phyloP scores from a whole-genome alignment of 139 green algal genomes.

The Coelastrella sp. region DNA sequence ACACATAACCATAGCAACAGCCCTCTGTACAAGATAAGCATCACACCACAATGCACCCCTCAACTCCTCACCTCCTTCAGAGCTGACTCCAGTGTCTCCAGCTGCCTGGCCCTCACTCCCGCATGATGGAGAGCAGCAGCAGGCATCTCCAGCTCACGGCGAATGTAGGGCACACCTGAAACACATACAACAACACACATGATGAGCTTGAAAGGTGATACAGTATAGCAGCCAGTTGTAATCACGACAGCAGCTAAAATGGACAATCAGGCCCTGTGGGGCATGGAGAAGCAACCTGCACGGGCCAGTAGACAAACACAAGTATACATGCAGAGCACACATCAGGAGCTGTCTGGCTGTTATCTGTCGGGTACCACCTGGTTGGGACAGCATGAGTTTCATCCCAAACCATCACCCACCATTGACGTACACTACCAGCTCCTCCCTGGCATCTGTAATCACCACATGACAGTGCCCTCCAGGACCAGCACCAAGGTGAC shows the following conservation, averaged over 20 bases:
- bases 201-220: background rate
- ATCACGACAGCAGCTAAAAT: too few species aligned
- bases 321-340: too few species aligned
- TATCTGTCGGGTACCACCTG: too few species aligned
- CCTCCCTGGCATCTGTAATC: conserved; percentile 89
- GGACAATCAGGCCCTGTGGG: too few species aligned
- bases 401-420: conserved; percentile 50
- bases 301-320: too few species aligned
- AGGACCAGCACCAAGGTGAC: conserved; percentile 63
- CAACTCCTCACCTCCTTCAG: conserved; percentile 49
- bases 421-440: conserved; percentile 91
- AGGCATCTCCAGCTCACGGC: conserved; percentile 90
- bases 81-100: conserved; percentile 70
- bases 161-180: conserved; percentile 73
- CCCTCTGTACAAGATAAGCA: too few species aligned
- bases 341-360: too few species aligned
- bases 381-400: too few species aligned
- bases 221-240: too few species aligned
- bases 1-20: background rate
- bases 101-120: conserved; percentile 78
- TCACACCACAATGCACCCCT: too few species aligned
- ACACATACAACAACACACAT: background rate
- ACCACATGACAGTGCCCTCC: conserved; percentile 69
- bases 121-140: conserved; percentile 87
- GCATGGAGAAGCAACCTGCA: too few species aligned